Evolutionary conservation across 768 basidiomycete species (phyloP).

Genomic region (Tricholoma terreum): DNA sequence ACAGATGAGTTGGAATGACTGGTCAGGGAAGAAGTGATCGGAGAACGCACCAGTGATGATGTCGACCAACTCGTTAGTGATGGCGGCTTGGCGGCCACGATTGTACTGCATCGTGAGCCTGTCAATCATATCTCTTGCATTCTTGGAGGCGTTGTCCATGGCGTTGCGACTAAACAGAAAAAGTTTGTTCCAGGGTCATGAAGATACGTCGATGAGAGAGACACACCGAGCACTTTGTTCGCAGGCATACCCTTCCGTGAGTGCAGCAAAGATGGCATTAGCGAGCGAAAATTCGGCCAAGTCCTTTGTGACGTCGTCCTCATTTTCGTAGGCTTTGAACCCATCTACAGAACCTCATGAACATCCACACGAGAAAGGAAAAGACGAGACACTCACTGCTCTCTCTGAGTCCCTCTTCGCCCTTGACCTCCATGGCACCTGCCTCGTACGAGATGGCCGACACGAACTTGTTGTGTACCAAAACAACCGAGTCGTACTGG

Average conservation of each 20-base stretch:
- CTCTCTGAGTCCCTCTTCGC: conserved; percentile 76
- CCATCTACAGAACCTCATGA: conserved; percentile 48
- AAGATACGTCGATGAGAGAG: background rate
- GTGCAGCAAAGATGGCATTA: conserved; percentile 92
- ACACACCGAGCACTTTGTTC: conserved; percentile 86
- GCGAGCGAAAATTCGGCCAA: conserved; percentile 94
- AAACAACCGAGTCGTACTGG: conserved; percentile 79
- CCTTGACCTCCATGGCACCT: conserved; percentile 70
- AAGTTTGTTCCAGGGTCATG: background rate
- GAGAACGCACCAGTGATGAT: conserved; percentile 76
- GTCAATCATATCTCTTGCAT: conserved; percentile 91
- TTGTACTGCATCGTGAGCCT: conserved; percentile 93
- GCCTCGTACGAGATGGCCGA: conserved; percentile 92
- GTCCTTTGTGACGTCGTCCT: conserved; percentile 93
- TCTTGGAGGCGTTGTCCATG: conserved; percentile 99
- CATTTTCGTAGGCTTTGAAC: conserved; percentile 96
- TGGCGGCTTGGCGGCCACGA: conserved; percentile 96
- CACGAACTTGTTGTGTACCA: conserved; percentile 84
- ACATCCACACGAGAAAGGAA: background rate
- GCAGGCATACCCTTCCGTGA: conserved; percentile 94
- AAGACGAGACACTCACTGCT: conserved; percentile 53
- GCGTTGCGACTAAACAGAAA: conserved; percentile 73
- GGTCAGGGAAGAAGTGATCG: background rate
- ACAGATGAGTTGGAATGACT: background rate
- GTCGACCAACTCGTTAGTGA: conserved; percentile 93